phyloP scores from a whole-genome alignment of 2,329 filamentous ascomycete species.

The Diaporthe capsici region DNA sequence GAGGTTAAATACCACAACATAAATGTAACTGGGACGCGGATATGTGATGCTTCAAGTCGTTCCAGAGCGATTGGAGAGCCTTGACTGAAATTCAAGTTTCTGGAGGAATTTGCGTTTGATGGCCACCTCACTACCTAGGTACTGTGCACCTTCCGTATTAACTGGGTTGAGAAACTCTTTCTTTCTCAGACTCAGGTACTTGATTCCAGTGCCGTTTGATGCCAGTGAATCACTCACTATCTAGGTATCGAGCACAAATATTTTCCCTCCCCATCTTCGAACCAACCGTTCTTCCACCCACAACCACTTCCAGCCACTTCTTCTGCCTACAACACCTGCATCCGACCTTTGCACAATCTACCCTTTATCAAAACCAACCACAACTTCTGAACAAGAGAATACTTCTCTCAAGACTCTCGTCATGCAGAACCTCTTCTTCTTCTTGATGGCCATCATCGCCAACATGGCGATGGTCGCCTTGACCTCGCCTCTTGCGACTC shows the following conservation, averaged over 20 bases:
- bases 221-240: not conserved
- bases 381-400: not conserved
- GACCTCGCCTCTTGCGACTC: not conserved
- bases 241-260: not conserved
- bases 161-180: too few relatives aligned
- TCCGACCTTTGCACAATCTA: not conserved
- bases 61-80: not conserved
- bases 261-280: not conserved
- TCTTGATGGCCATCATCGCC: not conserved
- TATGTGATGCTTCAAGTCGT: not conserved
- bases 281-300: not conserved
- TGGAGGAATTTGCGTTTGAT: not conserved
- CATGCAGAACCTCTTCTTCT: conserved; percentile 8
- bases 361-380: not conserved
- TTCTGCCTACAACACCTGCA: not conserved
- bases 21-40: not conserved
- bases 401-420: not conserved
- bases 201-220: not conserved
- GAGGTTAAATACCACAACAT: not conserved
- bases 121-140: not conserved
- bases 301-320: not conserved
- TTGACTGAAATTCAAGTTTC: not conserved
- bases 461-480: not conserved
- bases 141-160: too few relatives aligned
- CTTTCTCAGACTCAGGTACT: not conserved